A percentile compares a stretch with the other conserved stretches of the same genome.
phyloP scores from a whole-genome alignment of 176 grass and related monocot genomes.

The Oryza glaberrima region DNA sequence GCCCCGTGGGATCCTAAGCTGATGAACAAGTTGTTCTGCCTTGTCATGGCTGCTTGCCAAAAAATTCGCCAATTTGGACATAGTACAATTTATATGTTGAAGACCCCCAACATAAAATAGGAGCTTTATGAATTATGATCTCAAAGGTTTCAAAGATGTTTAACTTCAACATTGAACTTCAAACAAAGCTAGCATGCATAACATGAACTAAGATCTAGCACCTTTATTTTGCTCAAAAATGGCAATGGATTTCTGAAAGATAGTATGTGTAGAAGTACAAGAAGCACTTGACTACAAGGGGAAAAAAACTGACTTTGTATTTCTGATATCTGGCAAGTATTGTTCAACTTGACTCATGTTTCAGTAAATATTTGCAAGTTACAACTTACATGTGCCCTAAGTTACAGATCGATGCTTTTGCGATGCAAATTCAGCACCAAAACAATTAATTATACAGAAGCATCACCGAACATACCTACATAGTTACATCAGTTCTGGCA shows the following conservation, averaged over 20 bases:
- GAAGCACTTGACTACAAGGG: not conserved
- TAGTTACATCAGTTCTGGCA: slow-evolving; percentile 30
- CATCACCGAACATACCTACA: slow-evolving; percentile 18
- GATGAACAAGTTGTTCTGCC: too few relatives aligned
- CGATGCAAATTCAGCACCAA: slow-evolving; percentile 19
- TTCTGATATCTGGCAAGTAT: slow-evolving; percentile 29
- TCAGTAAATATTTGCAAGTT: slow-evolving; percentile 35
- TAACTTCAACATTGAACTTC: not conserved
- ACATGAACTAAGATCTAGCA: not conserved
- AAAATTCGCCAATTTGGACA: too few relatives aligned
- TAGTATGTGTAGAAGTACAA: not conserved
- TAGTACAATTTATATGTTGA: too few relatives aligned
- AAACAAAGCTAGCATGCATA: not conserved
- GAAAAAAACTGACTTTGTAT: not conserved
- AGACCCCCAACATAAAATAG: not conserved
- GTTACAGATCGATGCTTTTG: slow-evolving; percentile 35
- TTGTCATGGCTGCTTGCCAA: too few relatives aligned
- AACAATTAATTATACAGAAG: slow-evolving; percentile 38
- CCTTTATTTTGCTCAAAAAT: not conserved
- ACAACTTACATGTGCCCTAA: slow-evolving; percentile 32
- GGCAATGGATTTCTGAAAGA: slow-evolving; percentile 4
- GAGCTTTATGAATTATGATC: not conserved
- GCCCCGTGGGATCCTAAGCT: too few relatives aligned
- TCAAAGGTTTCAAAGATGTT: not conserved
- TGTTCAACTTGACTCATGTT: slow-evolving; percentile 7